Evolutionary conservation across 2,329 filamentous ascomycete species (phyloP).

Genomic region (Colletotrichum viniferum): DNA sequence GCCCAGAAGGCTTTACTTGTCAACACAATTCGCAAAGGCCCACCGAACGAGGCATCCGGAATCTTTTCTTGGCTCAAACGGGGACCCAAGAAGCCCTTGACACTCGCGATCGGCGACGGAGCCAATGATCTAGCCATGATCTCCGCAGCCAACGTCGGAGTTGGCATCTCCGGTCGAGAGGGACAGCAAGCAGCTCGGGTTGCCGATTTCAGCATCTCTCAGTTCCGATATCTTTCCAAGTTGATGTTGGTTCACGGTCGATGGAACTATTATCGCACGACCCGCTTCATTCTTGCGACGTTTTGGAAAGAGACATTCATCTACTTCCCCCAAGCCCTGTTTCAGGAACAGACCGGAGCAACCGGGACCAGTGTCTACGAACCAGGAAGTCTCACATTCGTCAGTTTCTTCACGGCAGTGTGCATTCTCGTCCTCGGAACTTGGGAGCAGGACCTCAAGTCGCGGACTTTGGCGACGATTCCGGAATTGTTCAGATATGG

Average conservation of each 20-base stretch:
- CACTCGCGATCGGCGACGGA: slow-evolving; percentile 89
- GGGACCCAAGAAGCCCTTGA: slow-evolving; percentile 59
- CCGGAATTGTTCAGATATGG: slow-evolving; percentile 89
- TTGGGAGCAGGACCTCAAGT: slow-evolving; percentile 88
- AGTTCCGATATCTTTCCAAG: slow-evolving; percentile 85
- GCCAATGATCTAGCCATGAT: slow-evolving; percentile 98
- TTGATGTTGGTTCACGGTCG: slow-evolving; percentile 83
- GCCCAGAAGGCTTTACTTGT: slow-evolving; percentile 89
- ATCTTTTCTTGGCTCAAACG: slow-evolving; percentile 40
- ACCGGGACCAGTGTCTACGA: slow-evolving; percentile 94
- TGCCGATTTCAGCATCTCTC: slow-evolving; percentile 88
- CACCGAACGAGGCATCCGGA: slow-evolving; percentile 56
- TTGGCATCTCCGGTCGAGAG: slow-evolving; percentile 91
- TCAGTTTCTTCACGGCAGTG: slow-evolving; percentile 94
- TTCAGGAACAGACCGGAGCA: slow-evolving; percentile 83
- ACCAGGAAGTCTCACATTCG: slow-evolving; percentile 82
- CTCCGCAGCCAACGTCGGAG: slow-evolving; percentile 81
- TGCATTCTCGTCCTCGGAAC: slow-evolving; percentile 88
- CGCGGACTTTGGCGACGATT: slow-evolving; percentile 83
- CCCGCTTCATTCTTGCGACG: slow-evolving; percentile 86
- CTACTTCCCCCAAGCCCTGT: slow-evolving; percentile 83
- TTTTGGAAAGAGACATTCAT: slow-evolving; percentile 91
- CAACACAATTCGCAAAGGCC: slow-evolving; percentile 73
- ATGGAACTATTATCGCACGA: slow-evolving; percentile 91
- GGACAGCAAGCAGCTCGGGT: slow-evolving; percentile 88